Evolutionary conservation across 768 basidiomycete species (phyloP), one percentile per base, ranked within the genome.

Genomic region (Macrolepiota albuminosa): DNA sequence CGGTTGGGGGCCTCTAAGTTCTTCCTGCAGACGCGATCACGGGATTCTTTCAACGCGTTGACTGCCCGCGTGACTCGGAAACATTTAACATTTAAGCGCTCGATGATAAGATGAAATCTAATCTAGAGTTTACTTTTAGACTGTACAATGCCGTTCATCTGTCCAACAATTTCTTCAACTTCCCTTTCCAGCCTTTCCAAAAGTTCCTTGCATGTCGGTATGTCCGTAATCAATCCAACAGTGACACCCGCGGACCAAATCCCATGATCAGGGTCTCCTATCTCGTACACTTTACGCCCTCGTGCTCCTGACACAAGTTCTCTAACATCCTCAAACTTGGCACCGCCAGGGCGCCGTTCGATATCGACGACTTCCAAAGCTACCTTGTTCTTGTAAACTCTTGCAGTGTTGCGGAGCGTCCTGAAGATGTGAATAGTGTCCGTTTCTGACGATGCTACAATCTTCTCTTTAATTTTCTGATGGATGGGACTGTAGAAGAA

Each of bases 381-480:
- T 26, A 96, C 85, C 57, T 83, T 83, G 76, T 95, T 95, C 78
- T 88, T 93, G 79, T 80, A 91, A 11, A 93, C 90, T n/a, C 91
- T 83, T 13, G 90, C 84, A 3, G 91, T 92, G 68, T 94, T 93
- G 68, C 81, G 79, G 49, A 96, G 73, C 0, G 91, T 93, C 54
- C 95, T 84, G 80, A 97, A 94, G 66, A 97, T 95, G 72, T 95
- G 94, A 2, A 89, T 70, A 0, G 93, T 93, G 70, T 94, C 91
- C 57, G 81, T 81, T 71, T 97, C 95, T 0, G 81, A 85, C 13
- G 93, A 88, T 14, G 83, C 78, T 39, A 97, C 88, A 50, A 97
- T 96, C 72, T 84, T 89, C 56, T 94, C 81, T 71, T 98, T 97
- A 80, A 98, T 91, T 62, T 85, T 89, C 61, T 89, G 81, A 71